These are phyloP conservation scores for Globisporangium heterothallicum DNA, from an alignment of 352 stramenopile genomes.

Conservation along the genomic window DNA sequence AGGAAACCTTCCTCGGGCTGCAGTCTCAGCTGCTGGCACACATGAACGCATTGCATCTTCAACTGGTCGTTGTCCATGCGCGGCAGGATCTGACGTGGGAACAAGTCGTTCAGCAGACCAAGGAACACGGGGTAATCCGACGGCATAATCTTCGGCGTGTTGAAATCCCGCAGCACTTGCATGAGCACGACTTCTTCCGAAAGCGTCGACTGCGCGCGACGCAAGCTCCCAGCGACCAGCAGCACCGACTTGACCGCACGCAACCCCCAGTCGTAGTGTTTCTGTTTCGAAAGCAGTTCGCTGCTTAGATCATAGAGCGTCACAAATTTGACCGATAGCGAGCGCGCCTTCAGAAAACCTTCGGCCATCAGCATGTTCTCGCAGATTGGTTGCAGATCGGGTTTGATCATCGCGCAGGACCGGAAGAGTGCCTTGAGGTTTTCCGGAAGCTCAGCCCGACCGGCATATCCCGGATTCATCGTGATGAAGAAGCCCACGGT, in stretches of 20 bases:
- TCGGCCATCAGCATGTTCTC: conserved; percentile 95
- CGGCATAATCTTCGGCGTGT: conserved; percentile 91
- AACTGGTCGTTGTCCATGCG: conserved; percentile 38
- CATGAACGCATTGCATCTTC: conserved; percentile 33
- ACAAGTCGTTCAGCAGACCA: conserved; percentile 91
- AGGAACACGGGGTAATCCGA: conserved; percentile 94
- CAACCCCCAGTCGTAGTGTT: conserved; percentile 94
- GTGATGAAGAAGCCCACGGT: conserved; percentile 92
- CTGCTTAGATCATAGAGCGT: conserved; percentile 86
- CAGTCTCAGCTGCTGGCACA: conserved; percentile 66
- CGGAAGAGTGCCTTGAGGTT: conserved; percentile 92
- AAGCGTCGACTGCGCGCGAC: conserved; percentile 77
- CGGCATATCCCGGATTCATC: conserved; percentile 93
- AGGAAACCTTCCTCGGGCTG: conserved; percentile 94
- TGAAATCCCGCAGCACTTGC: conserved; percentile 95
- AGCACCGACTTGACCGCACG: conserved; percentile 95
- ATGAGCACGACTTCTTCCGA: conserved; percentile 91
- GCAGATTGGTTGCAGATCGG: conserved; percentile 88
- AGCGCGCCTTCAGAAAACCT: conserved; percentile 84
- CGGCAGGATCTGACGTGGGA: conserved; percentile 58
- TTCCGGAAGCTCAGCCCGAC: conserved; percentile 88
- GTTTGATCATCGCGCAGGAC: conserved; percentile 90
- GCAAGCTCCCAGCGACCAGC: conserved; percentile 91
- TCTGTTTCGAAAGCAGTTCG: conserved; percentile 84
- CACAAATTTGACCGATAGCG: conserved; percentile 86